These are phyloP conservation scores for Lactifluus echinatus DNA, from an alignment of 768 basidiomycete species.

Conservation along the genomic window DNA sequence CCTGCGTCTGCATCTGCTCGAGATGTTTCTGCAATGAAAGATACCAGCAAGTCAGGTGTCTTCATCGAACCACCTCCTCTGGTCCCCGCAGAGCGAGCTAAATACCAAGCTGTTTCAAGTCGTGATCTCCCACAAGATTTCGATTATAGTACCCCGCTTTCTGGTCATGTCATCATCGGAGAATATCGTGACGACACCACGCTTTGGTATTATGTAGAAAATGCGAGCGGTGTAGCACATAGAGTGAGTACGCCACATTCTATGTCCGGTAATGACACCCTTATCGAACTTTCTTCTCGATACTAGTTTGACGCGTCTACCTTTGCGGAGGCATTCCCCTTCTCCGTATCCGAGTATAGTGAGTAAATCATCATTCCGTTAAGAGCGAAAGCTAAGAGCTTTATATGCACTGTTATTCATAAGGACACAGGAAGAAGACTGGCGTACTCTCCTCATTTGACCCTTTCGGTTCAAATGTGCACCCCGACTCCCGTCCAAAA, in stretches of 20 bases:
- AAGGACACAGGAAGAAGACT: constrained; percentile 39
- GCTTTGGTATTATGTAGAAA: constrained; percentile 19
- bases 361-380: background rate
- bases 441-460: constrained; percentile 47
- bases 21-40: background rate
- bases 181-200: constrained; percentile 13
- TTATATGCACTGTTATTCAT: background rate
- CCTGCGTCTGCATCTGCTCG: background rate
- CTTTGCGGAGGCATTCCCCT: constrained; percentile 12
- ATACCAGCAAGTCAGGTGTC: background rate
- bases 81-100: constrained; percentile 3
- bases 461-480: constrained; percentile 49
- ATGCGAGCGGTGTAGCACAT: constrained; percentile 8
- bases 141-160: constrained; percentile 9
- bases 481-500: constrained; percentile 49
- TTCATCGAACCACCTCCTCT: constrained; percentile 7
- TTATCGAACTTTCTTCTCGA: background rate
- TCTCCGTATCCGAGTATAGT: constrained; percentile 18
- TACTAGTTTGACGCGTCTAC: constrained; percentile 9
- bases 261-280: background rate
- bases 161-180: constrained; percentile 9
- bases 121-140: constrained; percentile 15
- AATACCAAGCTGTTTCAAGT: constrained; percentile 7
- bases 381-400: background rate
- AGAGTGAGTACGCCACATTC: constrained; percentile 6